Conservation (phyloP, 177 flowering plant genomes). For the Vitis hybrid region DNA sequence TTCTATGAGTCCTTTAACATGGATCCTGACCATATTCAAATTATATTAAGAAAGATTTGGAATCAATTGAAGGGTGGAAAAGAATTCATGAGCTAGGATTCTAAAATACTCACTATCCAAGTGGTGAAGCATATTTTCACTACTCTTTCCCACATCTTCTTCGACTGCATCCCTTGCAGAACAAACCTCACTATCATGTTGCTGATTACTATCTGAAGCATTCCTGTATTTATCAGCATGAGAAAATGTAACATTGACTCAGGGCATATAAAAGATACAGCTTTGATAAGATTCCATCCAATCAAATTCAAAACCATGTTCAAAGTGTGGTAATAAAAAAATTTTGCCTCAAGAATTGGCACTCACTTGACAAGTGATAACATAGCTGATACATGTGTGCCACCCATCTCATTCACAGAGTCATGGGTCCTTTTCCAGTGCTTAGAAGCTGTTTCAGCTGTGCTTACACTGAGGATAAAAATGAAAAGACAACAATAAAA, state of each 20-base stretch:
- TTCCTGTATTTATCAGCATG: constrained; percentile 35
- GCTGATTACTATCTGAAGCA: constrained; percentile 53
- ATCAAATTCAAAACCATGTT: neutral
- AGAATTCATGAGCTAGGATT: neutral
- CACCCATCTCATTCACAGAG: constrained; percentile 54
- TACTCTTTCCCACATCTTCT: constrained; percentile 48
- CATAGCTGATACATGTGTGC: constrained; percentile 42
- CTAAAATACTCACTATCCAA: constrained; percentile 52
- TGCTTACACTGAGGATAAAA: constrained; percentile 41
- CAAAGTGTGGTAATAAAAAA: too few relatives aligned
- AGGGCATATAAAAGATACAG: neutral
- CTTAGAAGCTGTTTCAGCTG: constrained; percentile 52
- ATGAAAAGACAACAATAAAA: neutral
- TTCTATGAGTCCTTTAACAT: too few relatives aligned
- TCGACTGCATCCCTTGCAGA: constrained; percentile 61
- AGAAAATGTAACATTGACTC: too few relatives aligned
- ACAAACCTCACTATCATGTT: constrained; percentile 62
- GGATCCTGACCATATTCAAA: too few relatives aligned
- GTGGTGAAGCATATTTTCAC: constrained; percentile 46
- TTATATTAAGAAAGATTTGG: too few relatives aligned
- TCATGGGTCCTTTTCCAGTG: constrained; percentile 59
- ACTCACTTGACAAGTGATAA: constrained; percentile 64
- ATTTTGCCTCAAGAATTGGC: neutral
- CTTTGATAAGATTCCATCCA: neutral
- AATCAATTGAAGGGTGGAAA: too few relatives aligned